Percentiles rank a stretch among this genome's conserved stretches.
phyloP scores from a whole-genome alignment of 2,329 filamentous ascomycete genomes.

The Fusarium albidum region DNA sequence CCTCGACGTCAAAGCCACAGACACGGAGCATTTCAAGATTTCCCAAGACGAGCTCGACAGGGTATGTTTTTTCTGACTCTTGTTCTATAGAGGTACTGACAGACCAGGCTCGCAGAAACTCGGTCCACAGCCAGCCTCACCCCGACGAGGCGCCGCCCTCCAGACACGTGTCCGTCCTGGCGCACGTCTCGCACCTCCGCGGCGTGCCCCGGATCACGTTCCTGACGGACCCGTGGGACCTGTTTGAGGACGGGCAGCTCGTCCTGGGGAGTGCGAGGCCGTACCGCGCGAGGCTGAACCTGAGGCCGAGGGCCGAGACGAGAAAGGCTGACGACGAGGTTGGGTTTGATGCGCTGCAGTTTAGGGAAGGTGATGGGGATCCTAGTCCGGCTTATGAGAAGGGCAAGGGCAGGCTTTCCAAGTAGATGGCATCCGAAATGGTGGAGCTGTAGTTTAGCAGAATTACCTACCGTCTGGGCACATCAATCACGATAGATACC shows the following conservation, averaged over 20 bases:
- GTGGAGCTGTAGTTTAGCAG: too few relatives aligned
- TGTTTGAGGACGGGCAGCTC: constrained; percentile 3
- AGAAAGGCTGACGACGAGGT: background rate
- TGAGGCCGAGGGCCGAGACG: background rate
- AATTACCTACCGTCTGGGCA: too few relatives aligned
- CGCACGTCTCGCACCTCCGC: background rate
- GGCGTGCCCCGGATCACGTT: background rate
- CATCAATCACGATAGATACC: too few relatives aligned
- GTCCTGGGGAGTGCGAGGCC: background rate
- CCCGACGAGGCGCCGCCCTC: background rate
- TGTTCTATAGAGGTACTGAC: background rate
- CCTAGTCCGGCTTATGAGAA: too few relatives aligned
- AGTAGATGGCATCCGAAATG: too few relatives aligned
- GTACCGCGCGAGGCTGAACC: constrained; percentile 2
- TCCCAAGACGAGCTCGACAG: constrained; percentile 1
- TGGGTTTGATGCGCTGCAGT: constrained; percentile 1
- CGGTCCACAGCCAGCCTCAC: background rate
- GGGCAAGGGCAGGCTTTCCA: too few relatives aligned
- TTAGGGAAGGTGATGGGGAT: background rate
- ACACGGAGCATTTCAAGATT: background rate
- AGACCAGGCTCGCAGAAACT: background rate
- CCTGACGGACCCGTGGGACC: constrained; percentile 4
- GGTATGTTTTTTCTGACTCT: background rate
- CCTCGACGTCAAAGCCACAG: background rate
- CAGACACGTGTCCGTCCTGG: background rate